These are phyloP conservation scores for Albugo laibachii DNA, from an alignment of 352 stramenopile genomes.

Conservation along the genomic window DNA sequence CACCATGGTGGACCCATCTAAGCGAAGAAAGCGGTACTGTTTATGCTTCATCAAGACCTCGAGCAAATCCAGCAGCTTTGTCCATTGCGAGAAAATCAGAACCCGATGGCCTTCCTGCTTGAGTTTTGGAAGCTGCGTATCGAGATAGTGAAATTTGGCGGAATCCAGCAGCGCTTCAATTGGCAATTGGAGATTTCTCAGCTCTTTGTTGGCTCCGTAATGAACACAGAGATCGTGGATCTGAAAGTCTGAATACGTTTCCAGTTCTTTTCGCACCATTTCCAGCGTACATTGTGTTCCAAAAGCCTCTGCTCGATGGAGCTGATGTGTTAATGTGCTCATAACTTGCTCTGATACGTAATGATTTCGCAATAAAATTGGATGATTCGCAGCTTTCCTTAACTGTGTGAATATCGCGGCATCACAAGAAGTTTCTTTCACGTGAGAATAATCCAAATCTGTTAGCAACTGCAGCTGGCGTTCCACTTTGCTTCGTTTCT, in stretches of 20 bases:
- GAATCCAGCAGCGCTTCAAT: conserved; percentile 82
- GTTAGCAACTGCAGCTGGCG: conserved; percentile 27
- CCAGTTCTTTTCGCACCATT: conserved; percentile 84
- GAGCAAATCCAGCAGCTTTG: conserved; percentile 87
- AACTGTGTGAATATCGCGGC: conserved; percentile 87
- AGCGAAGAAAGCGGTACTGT: conserved; percentile 49
- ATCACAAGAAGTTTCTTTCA: conserved; percentile 14
- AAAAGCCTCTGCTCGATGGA: conserved; percentile 71
- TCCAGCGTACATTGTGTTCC: conserved; percentile 59
- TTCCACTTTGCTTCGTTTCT: conserved; percentile 21
- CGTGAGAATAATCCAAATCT: not conserved
- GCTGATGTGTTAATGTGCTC: conserved; percentile 50
- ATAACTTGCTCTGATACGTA: conserved; percentile 53
- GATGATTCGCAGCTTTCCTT: conserved; percentile 95
- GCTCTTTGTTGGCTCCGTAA: conserved; percentile 54
- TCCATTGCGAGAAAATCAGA: conserved; percentile 96
- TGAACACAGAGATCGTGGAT: conserved; percentile 87
- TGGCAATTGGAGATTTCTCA: conserved; percentile 71
- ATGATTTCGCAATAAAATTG: conserved; percentile 82
- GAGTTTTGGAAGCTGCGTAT: conserved; percentile 75
- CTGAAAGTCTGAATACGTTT: conserved; percentile 90
- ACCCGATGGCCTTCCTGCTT: conserved; percentile 80
- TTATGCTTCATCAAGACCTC: conserved; percentile 66
- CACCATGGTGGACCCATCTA: conserved; percentile 64
- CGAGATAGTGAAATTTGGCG: conserved; percentile 87